Base-by-base conservation (phyloP, 2,329 filamentous ascomycete species). In the Elsinoe perseae region DNA sequence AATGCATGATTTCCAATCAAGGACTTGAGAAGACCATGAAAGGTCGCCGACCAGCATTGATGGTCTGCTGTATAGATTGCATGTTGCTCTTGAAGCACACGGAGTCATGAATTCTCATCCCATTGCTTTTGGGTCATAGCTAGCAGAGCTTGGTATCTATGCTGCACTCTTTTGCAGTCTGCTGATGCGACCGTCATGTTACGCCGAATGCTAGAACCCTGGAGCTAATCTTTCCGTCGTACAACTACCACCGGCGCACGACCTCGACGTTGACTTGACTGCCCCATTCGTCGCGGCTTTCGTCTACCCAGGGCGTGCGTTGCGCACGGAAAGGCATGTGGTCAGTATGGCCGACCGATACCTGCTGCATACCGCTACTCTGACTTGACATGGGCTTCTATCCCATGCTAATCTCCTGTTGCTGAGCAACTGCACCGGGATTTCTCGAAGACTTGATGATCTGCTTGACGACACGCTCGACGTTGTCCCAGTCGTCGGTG, bases 401-500 rank as follows among this genome's bases (percentile, higher is more conserved):
- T 14, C 20, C 52, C 52, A 55, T 55, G 27, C 20, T 30, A 8
- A 55, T 16, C 32, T 55, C 52, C 34, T 16, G 5, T 14, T 36
- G 32, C n/a, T 6, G n/a, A 3, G n/a, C 27, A 18, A 36, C 4
- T 18, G 10, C 32, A 9, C 34, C 61, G 6, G 57, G 63, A 56
- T 67, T 69, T 48, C 68, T 61, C n/a, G 61, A 58, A 42, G 68
- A 73, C 75, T 89, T 90, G 76, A 92, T 89, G 55, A 91, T 84
- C 54, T 80, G 80, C 72, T 95, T 89, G 57, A 96, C 86, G 61
- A 84, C 81, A 46, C 83, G 80, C 74, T 97, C 92, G 0, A 93
- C 89, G 57, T 83, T 77, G 66, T 97, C 93, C 91, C 92, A 96
- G 68, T 98, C 90, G 23, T 84, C 80, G 2, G 88, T 89, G 61